These are phyloP conservation scores for Ganoderma lingzhi DNA, from an alignment of 1,284 basidiomycete species.

Conservation along the genomic window DNA sequence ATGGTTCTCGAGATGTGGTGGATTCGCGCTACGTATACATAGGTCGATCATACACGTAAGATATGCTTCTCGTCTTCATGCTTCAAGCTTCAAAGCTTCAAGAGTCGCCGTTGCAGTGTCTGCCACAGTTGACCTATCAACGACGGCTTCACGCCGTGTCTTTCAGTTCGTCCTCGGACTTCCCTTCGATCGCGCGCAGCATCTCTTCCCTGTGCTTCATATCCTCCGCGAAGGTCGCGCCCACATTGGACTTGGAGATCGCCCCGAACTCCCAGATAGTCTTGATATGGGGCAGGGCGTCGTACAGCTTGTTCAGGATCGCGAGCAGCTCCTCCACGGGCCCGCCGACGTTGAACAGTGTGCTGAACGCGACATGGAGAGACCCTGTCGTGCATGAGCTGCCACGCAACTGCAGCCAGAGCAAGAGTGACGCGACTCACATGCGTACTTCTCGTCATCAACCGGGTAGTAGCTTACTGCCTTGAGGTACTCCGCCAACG, in stretches of 20 bases:
- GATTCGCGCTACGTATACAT: too few species aligned
- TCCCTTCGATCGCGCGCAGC: neutral
- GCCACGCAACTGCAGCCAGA: neutral
- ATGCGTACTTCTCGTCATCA: constrained; percentile 45
- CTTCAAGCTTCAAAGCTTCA: too few species aligned
- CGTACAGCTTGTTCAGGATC: constrained; percentile 1
- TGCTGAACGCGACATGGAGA: constrained; percentile 2
- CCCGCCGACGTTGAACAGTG: neutral
- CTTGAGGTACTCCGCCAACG: constrained; percentile 39
- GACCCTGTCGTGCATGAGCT: neutral
- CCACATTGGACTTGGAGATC: neutral
- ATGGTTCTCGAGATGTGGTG: too few species aligned
- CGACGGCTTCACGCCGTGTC: neutral
- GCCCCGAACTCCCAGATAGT: constrained; percentile 7
- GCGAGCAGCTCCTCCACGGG: neutral
- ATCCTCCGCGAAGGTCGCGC: neutral
- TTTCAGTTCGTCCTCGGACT: neutral
- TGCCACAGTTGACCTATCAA: neutral
- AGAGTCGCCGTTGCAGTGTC: too few species aligned
- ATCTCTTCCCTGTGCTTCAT: neutral
- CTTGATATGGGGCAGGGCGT: neutral
- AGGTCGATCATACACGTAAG: too few species aligned
- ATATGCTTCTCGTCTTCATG: neutral
- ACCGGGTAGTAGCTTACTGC: constrained; percentile 39
- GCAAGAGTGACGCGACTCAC: neutral